Conservation (phyloP, 768 basidiomycete species). For the Leccinum longicurvipes region DNA sequence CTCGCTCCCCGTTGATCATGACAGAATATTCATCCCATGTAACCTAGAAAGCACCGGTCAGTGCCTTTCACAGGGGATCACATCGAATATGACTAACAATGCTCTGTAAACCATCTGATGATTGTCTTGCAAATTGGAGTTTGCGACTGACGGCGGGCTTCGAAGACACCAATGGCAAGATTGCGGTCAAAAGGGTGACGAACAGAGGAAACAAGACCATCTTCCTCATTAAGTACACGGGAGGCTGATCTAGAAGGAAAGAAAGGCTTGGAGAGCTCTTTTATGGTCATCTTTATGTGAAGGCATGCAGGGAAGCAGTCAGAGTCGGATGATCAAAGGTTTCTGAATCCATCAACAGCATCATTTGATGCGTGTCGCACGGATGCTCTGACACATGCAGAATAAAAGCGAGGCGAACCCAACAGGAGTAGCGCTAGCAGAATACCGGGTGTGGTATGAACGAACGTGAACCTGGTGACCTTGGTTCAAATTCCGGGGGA, state of each 20-base stretch:
- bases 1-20: constrained; percentile 52
- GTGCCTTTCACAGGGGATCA: neutral
- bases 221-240: neutral
- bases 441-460: neutral
- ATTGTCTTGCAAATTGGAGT: constrained; percentile 14
- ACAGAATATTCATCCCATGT: constrained; percentile 62
- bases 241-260: neutral
- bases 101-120: constrained; percentile 14
- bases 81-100: constrained; percentile 6
- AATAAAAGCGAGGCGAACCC: neutral
- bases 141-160: constrained; percentile 5
- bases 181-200: constrained; percentile 9
- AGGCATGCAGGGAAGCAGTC: neutral
- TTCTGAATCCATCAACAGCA: neutral
- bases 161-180: constrained; percentile 11
- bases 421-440: neutral
- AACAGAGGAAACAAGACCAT: constrained; percentile 13
- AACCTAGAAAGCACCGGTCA: constrained; percentile 28
- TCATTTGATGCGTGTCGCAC: neutral
- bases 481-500: neutral
- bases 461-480: neutral
- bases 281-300: neutral
- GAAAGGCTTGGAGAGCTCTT: neutral
- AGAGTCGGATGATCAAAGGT: neutral
- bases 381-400: neutral